Evolutionary conservation across 352 stramenopile genomes (phyloP), one percentile per base, ranked within the genome.

Genomic region (Globisporangium radiosum): DNA sequence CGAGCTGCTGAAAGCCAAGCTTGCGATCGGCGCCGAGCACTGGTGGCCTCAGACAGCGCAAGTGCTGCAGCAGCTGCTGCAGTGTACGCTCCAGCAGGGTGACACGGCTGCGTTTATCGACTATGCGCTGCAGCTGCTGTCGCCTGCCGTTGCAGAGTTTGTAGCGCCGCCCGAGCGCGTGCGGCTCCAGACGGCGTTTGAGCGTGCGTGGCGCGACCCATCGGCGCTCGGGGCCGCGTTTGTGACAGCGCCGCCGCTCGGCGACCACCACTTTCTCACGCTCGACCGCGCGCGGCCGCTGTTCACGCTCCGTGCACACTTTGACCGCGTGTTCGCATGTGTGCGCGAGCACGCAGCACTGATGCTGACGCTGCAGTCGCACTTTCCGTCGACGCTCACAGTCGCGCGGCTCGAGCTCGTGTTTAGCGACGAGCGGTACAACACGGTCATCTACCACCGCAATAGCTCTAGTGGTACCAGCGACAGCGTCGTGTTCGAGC

Each of bases 381-480:
- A 79, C 54, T 88, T 92, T 51, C 76, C 80, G 39, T 73, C 66
- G 11, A 44, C 61, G 3, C 70, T 90, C 44, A 80, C 73, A 43
- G 73, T 90, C 52, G 48, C 71, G 4, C 86, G 85, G 65, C 61
- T 92, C 11, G 75, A 92, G 53, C 59, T 92, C 56, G 56, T 85
- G 9, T 92, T 92, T 63, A 88, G 70, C 52, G 82, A 92, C 47
- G 78, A 88, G 37, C 75, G 82, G 3, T 92, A 92, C 68, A 85
- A 84, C 53, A 74, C 76, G 3, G 62, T 74, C 2, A 69, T 92
- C 19, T 70, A 80, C 47, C 78, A 92, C 54, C 25, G 25, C 25
- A 33, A 33, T 33, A 33, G 25, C 25, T 33, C 25, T 33, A 62
- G 53, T 25, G 55, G 63, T 38, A 48, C 63, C 0, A 5, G 7